Percentiles rank a stretch among this genome's conserved stretches.
Evolutionary conservation across 805 yeast genomes (phyloP).

Genomic region (Blastobotrys mokoenaii): DNA sequence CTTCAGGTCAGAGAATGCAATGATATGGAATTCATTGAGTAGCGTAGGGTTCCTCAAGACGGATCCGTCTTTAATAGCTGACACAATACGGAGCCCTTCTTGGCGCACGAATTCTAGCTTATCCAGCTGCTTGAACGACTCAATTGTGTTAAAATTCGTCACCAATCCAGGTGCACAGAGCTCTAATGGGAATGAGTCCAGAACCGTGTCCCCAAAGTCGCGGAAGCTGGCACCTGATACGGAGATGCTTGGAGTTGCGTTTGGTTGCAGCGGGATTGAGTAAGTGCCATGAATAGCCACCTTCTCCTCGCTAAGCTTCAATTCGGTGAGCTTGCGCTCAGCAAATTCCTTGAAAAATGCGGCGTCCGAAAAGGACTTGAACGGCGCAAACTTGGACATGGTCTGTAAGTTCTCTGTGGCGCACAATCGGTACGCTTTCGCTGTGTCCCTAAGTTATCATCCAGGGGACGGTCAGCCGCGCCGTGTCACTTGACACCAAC

Average conservation of each 20-base stretch:
- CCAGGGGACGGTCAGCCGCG: not conserved
- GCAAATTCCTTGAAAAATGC: slow-evolving; percentile 76
- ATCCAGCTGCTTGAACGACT: slow-evolving; percentile 66
- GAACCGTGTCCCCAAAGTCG: slow-evolving; percentile 17
- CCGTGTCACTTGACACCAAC: not conserved
- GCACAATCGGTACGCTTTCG: too few relatives aligned
- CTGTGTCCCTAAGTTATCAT: too few relatives aligned
- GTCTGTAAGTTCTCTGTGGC: too few relatives aligned
- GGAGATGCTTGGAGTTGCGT: slow-evolving; percentile 29
- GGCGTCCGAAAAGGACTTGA: slow-evolving; percentile 73
- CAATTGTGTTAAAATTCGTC: slow-evolving; percentile 70
- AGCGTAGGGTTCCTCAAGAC: slow-evolving; percentile 34
- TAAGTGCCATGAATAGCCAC: slow-evolving; percentile 36
- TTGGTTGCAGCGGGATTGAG: slow-evolving; percentile 21
- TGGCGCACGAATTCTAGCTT: slow-evolving; percentile 49
- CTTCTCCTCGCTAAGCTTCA: slow-evolving; percentile 50
- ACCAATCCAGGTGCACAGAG: slow-evolving; percentile 34
- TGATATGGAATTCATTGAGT: slow-evolving; percentile 38
- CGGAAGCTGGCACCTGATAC: slow-evolving; percentile 18
- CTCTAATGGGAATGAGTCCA: slow-evolving; percentile 4
- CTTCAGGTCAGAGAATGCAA: slow-evolving; percentile 82
- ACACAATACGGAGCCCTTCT: slow-evolving; percentile 29
- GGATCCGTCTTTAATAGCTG: slow-evolving; percentile 28
- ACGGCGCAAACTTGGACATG: slow-evolving; percentile 35
- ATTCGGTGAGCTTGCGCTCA: slow-evolving; percentile 61